Conservation (phyloP, 345 rosid genomes). For the Citrus trifoliata region DNA sequence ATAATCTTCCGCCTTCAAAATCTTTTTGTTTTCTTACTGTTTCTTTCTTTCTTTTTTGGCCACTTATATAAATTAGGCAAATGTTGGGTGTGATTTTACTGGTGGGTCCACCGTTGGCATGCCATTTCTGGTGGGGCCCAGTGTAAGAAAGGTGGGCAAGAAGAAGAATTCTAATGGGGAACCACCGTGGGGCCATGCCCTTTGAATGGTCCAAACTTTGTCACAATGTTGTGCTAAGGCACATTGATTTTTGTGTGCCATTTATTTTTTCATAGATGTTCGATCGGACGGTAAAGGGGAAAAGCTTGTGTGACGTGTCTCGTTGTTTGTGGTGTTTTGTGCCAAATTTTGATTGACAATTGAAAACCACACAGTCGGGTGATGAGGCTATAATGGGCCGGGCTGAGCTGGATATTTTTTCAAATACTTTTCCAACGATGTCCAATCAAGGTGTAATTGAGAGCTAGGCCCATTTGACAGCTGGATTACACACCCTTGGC, state of each 20-base stretch:
- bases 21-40: not conserved
- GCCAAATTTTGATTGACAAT: not conserved
- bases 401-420: slow-evolving; percentile 7
- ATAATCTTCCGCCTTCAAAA: not conserved
- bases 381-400: not conserved
- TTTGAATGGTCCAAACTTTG: slow-evolving; percentile 29
- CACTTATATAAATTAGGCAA: not conserved
- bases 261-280: not conserved
- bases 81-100: not conserved
- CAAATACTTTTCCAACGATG: not conserved
- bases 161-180: not conserved
- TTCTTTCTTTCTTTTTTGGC: not conserved
- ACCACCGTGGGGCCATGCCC: slow-evolving; percentile 24
- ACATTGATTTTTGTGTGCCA: slow-evolving; percentile 19
- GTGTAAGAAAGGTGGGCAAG: not conserved
- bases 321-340: not conserved
- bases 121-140: slow-evolving; percentile 17
- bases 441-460: not conserved
- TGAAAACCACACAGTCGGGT: not conserved
- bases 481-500: slow-evolving; percentile 9
- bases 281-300: slow-evolving; percentile 3
- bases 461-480: slow-evolving; percentile 21
- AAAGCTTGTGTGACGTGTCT: not conserved
- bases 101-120: slow-evolving; percentile 27
- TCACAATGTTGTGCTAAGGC: not conserved